Percentiles rank a stretch among this genome's conserved stretches.
These are phyloP conservation scores for Lachnellula hyalina DNA, from an alignment of 2,329 filamentous ascomycete genomes.

Conservation along the genomic window DNA sequence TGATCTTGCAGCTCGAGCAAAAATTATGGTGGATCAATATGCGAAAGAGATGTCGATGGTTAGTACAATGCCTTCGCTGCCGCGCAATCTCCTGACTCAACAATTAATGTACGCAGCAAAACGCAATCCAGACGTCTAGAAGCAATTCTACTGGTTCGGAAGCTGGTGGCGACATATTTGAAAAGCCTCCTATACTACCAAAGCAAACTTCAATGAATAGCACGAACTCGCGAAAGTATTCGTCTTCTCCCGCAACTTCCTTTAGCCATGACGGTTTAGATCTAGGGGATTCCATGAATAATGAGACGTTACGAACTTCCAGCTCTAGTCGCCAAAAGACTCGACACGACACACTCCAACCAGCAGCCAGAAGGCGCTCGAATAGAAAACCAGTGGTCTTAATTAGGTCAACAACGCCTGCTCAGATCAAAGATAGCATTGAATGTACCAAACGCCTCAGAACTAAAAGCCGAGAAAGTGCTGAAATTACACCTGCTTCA, in stretches of 20 bases:
- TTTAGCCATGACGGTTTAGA: slow-evolving; percentile 6
- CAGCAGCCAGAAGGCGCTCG: neutral
- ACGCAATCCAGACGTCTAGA: neutral
- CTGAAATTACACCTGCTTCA: neutral
- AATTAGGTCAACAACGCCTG: neutral
- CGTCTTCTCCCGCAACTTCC: slow-evolving; percentile 10
- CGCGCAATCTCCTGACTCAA: no score
- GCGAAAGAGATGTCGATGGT: neutral
- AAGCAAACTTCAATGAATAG: neutral
- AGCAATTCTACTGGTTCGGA: neutral
- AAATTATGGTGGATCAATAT: neutral
- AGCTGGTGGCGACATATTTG: neutral
- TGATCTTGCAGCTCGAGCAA: slow-evolving; percentile 1
- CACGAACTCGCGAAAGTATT: slow-evolving; percentile 1
- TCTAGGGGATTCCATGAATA: neutral
- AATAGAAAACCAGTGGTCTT: neutral
- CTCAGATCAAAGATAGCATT: neutral
- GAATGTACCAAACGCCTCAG: neutral
- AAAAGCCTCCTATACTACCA: neutral
- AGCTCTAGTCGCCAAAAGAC: neutral
- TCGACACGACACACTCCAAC: neutral
- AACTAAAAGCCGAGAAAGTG: neutral
- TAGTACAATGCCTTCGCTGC: no score
- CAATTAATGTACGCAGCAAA: no score
- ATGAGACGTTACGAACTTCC: neutral